Percentiles rank a stretch among this genome's conserved stretches.
phyloP scores from a whole-genome alignment of 805 yeast species.

The Maudiozyma turicensis region DNA sequence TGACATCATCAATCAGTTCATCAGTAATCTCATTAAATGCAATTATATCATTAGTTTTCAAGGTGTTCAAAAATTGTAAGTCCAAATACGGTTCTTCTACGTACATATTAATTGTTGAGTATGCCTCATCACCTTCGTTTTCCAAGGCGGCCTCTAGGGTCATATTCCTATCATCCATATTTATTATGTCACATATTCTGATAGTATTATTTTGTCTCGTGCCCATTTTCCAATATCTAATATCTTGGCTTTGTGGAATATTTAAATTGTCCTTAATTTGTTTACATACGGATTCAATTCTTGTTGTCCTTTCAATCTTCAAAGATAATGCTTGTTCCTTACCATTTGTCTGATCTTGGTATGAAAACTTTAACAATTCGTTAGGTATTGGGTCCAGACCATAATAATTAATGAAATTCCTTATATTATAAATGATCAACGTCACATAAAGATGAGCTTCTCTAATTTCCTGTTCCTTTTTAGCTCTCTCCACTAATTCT shows the following conservation, averaged over 20 bases:
- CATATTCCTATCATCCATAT: slow-evolving; percentile 15
- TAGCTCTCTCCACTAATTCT: slow-evolving; percentile 51
- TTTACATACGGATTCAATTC: slow-evolving; percentile 41
- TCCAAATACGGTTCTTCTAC: slow-evolving; percentile 47
- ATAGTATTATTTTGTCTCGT: slow-evolving; percentile 63
- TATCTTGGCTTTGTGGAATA: slow-evolving; percentile 27
- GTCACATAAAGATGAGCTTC: slow-evolving; percentile 60
- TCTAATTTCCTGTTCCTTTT: slow-evolving; percentile 48
- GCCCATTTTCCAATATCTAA: slow-evolving; percentile 56
- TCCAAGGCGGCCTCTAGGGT: slow-evolving; percentile 44
- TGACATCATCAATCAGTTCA: slow-evolving; percentile 16
- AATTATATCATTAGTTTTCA: slow-evolving; percentile 11
- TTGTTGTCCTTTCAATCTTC: slow-evolving; percentile 47
- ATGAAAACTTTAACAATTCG: slow-evolving; percentile 36
- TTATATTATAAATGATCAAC: slow-evolving; percentile 45
- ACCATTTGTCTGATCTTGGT: slow-evolving; percentile 38
- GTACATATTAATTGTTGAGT: slow-evolving; percentile 47
- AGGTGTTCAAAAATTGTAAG: slow-evolving; percentile 10
- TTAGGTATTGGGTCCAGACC: slow-evolving; percentile 64
- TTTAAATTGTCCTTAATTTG: slow-evolving; percentile 39
- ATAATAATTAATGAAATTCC: slow-evolving; percentile 47
- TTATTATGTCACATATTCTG: slow-evolving; percentile 44
- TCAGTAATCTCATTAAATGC: slow-evolving; percentile 6
- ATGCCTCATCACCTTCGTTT: slow-evolving; percentile 7
- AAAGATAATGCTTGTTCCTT: slow-evolving; percentile 39